Evolutionary conservation across 1,139 yeast species (phyloP), one percentile per base, ranked within the genome.

Genomic region (Pichia inconspicua): DNA sequence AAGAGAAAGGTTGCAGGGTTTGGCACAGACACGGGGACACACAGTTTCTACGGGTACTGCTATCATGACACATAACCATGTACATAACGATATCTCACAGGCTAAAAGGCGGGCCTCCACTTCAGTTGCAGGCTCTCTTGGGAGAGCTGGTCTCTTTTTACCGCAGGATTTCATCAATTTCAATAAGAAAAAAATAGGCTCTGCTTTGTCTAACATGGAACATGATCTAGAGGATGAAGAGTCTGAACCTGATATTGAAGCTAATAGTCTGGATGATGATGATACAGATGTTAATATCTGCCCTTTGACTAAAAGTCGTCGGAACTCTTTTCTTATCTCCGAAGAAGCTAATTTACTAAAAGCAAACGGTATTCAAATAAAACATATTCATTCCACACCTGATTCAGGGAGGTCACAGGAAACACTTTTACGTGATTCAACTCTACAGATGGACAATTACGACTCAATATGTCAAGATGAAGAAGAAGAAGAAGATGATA

Each of bases 71-170:
- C 25, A 65, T 61, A 52, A 77, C 77, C 60, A 70, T 67, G 10
- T 73, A 74, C 52, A 70, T 80, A 14, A 75, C 71, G 41, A 63
- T 22, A 15, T 34, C 4, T 34, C 37, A 8, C 37, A 15, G 37
- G 37, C 72, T 3, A 69, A 73, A 55, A 66, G 82, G 55, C 64
- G 81, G 50, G 79, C 78, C 4, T 76, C 81, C 3, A 50, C 61
- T 0, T 66, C 75, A 0, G 76, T 76, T 0, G 75, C 69, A 48
- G 82, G 80, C 1, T 74, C 80, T 3, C 65, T 72, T 2, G 80
- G 81, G 8, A 72, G 78, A 55, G 73, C 76, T 9, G 81, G 82
- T 0, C 63, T 78, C 10, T 77, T 66, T 47, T 60, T 74, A 25
- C 82, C 82, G 0, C 67, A 71, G 27, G 82, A 78, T 60, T 77